Evolutionary conservation across 805 yeast species (phyloP), one percentile per base, ranked within the genome.

Genomic region (Starmerella vitae): DNA sequence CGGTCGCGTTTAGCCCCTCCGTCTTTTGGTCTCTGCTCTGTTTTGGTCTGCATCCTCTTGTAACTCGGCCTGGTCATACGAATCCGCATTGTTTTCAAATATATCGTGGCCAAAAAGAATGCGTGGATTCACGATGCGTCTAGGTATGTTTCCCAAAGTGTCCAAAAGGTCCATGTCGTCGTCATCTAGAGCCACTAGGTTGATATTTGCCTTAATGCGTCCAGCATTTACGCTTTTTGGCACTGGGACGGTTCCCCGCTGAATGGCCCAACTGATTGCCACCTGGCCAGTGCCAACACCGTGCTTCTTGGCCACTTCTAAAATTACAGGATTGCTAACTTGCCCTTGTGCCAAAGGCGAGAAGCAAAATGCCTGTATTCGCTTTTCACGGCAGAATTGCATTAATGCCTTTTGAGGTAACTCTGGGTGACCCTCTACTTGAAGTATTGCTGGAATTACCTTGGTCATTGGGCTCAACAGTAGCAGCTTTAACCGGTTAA

Each of bases 351-450:
- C 91, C 45, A 81, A 66, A 19, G 93, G 91, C 17, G 82, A 74
- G 57, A 78, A 82, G 12, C 88, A 88, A 52, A 78, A 78, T 36
- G 75, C 57, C 30, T 64, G 58, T 45, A 77, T 74, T 37, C 66
- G 71, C 36, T 78, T 60, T 17, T 59, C 55, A 35, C 65, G 58
- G 58, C 74, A 67, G 58, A 56, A 75, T 20, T 68, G 66, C 38
- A 69, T 53, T 46, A 81, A 62, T 41, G 74, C 73, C n/a, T 57
- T 61, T 56, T 80, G 86, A 29, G 82, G 81, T 36, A 76, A 65
- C 46, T 68, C 68, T 33, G 85, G 84, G 57, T 81, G 91, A 38
- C 74, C 61, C 61, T 82, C 93, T 39, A 78, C 66, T 61, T 82
- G 93, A 56, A 76, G 72, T 15, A 66, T 72, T 8, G 72, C 83